Conservation (phyloP, 495 filamentous ascomycete genomes). For the Thozetella sp. region DNA sequence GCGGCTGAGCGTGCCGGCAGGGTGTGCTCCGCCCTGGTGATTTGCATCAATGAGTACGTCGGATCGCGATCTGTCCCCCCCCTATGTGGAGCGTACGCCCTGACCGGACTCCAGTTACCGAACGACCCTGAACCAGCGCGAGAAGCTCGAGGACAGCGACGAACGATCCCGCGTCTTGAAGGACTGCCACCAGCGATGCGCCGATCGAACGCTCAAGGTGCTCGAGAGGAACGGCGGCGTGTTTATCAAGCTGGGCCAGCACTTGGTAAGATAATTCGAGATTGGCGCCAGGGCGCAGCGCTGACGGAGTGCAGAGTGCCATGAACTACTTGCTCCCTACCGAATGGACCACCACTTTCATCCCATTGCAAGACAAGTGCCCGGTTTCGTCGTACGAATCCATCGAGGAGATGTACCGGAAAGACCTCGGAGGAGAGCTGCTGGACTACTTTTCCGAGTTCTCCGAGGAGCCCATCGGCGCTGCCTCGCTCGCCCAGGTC, state of each 20-base stretch:
- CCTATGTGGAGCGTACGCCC: background rate
- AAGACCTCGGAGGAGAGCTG: conserved; percentile 80
- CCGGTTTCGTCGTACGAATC: conserved; percentile 90
- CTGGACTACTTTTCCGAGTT: conserved; percentile 86
- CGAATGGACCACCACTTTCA: conserved; percentile 96
- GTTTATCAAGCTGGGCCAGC: conserved; percentile 97
- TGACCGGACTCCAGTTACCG: conserved; percentile 65
- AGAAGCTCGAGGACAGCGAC: conserved; percentile 55
- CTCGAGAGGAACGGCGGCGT: conserved; percentile 96
- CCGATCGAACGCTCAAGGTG: conserved; percentile 76
- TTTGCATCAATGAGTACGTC: conserved; percentile 90
- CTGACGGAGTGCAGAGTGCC: conserved; percentile 59
- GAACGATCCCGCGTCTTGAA: conserved; percentile 69
- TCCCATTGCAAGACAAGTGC: conserved; percentile 94
- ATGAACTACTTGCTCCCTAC: conserved; percentile 93
- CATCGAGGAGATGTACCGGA: conserved; percentile 80
- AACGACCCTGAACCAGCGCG: conserved; percentile 71
- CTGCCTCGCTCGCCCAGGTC: conserved; percentile 93
- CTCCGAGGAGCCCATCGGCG: conserved; percentile 77
- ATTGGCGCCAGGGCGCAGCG: background rate
- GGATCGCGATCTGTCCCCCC: background rate
- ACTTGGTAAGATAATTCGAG: conserved; percentile 57
- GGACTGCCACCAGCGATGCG: conserved; percentile 91
- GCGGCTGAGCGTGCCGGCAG: conserved; percentile 78
- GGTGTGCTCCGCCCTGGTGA: conserved; percentile 72